Evolutionary conservation across 225 moss, liverwort and hornwort species (phyloP), one percentile per base, ranked within the genome.

Genomic region (Physcomitrium patens): DNA sequence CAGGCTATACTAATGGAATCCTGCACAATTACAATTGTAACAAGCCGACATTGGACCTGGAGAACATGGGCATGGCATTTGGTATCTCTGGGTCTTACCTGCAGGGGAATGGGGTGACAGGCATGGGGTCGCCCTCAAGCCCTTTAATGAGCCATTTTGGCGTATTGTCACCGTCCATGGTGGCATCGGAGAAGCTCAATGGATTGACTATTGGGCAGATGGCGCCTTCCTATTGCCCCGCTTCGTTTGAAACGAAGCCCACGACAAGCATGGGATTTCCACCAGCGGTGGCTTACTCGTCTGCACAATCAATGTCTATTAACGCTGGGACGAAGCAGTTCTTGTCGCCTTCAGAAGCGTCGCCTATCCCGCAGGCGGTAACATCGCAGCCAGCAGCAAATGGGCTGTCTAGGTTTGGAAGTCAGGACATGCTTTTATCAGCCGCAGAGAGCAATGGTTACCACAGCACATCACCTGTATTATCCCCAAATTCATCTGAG

Each of bases 1-100:
- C 56, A 13, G 45, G 64, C 23, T 85, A 76, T 79, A 60, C 82
- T 31, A 82, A 85, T 85, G 85, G 73, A 53, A 42, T 48, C 26
- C 24, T 49, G 5, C 78, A 71, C 57, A 56, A 56, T 54, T 85
- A 75, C 28, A 68, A 49, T 6, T 79, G 81, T 26, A 79, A 26
- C 73, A 85, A 85, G 79, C 85, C 85, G 69, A 78, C 81, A 73
- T 64, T 85, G 81, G 85, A 85, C 72, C 54, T 79, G 71, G 85
- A 85, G 69, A 76, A 64, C 60, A 81, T 79, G 79, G 79, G 76
- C 76, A 85, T 82, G 84, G 78, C 67, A 18, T 81, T 81, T 63
- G 73, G 49, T 48, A 37, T 72, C 57, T 81, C 84, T 42, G 78
- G 75, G 56, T 71, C 78, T 45, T 85, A 85, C 63, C 56, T 78